phyloP scores from a whole-genome alignment of 2,329 filamentous ascomycete species.

The Stachybotrys chartarum region DNA sequence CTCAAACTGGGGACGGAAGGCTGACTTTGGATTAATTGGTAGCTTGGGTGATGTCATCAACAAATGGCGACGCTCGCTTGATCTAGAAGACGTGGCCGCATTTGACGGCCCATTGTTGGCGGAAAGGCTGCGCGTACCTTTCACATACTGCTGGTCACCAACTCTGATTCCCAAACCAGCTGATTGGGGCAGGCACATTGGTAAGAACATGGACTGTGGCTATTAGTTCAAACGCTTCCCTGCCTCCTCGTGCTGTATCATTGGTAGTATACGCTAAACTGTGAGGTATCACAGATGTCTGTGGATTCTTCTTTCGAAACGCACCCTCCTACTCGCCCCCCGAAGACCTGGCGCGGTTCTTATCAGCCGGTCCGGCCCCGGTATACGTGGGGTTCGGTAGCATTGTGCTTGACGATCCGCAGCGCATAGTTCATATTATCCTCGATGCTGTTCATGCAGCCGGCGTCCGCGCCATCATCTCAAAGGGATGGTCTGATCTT shows the following conservation, averaged over 20 bases:
- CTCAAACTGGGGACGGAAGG: too few relatives aligned
- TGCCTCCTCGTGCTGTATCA: too few relatives aligned
- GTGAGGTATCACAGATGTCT: too few relatives aligned
- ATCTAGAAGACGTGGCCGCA: constrained; percentile 57
- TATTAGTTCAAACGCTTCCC: too few relatives aligned
- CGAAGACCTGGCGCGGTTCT: constrained; percentile 44
- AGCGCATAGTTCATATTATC: constrained; percentile 48
- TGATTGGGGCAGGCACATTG: constrained; percentile 54
- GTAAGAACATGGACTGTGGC: too few relatives aligned
- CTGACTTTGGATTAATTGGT: too few relatives aligned
- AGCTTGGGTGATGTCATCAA: constrained; percentile 68
- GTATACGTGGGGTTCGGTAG: constrained; percentile 63
- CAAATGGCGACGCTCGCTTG: constrained; percentile 55
- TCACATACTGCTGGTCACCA: constrained; percentile 66
- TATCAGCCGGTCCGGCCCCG: constrained; percentile 49
- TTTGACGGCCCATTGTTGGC: constrained; percentile 61
- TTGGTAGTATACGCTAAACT: too few relatives aligned
- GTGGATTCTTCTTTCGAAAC: constrained; percentile 50
- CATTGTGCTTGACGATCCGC: constrained; percentile 57
- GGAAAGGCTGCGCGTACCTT: constrained; percentile 54
- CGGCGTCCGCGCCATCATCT: constrained; percentile 53
- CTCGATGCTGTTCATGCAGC: constrained; percentile 50
- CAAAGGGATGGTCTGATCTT: constrained; percentile 58
- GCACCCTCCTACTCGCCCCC: constrained; percentile 46
- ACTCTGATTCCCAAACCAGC: constrained; percentile 57